Conservation (phyloP, 2,329 filamentous ascomycete genomes). For the Nannizziopsis barbatae region DNA sequence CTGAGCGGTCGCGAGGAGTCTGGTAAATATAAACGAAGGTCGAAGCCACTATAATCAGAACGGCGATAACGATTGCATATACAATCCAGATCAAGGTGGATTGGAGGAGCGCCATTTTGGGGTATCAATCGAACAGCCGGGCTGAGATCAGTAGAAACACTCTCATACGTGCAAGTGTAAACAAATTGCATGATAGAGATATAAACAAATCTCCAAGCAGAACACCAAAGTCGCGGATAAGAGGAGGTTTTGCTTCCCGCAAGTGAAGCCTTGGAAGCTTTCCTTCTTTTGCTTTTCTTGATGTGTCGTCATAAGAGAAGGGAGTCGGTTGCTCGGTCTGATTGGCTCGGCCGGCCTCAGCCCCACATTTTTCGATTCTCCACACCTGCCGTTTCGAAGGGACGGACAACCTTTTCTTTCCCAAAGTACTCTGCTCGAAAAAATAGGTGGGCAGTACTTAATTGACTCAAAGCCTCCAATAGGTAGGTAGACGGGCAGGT, state of each 20-base stretch:
- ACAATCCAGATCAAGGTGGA: slow-evolving; percentile 89
- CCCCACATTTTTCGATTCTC: too few relatives aligned
- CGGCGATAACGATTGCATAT: slow-evolving; percentile 68
- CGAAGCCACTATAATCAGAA: slow-evolving; percentile 65
- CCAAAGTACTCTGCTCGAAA: too few relatives aligned
- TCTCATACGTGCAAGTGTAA: background rate
- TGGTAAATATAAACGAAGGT: slow-evolving; percentile 91
- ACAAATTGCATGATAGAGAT: background rate
- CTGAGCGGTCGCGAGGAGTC: slow-evolving; percentile 72
- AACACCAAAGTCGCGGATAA: background rate
- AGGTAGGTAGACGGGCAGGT: too few relatives aligned
- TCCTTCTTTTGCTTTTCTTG: too few relatives aligned
- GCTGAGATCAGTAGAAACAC: background rate
- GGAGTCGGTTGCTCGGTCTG: too few relatives aligned
- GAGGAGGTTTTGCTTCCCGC: background rate
- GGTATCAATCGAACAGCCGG: background rate
- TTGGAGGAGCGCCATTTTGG: slow-evolving; percentile 59
- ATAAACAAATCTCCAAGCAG: background rate
- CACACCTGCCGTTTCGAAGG: too few relatives aligned
- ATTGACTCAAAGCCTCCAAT: too few relatives aligned
- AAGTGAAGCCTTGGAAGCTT: too few relatives aligned
- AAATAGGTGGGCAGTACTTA: too few relatives aligned
- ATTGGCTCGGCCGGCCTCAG: too few relatives aligned
- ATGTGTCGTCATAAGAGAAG: too few relatives aligned
- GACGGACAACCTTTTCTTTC: too few relatives aligned